Base-by-base conservation (phyloP, 2,329 filamentous ascomycete genomes). In the Xylaria sp. region DNA sequence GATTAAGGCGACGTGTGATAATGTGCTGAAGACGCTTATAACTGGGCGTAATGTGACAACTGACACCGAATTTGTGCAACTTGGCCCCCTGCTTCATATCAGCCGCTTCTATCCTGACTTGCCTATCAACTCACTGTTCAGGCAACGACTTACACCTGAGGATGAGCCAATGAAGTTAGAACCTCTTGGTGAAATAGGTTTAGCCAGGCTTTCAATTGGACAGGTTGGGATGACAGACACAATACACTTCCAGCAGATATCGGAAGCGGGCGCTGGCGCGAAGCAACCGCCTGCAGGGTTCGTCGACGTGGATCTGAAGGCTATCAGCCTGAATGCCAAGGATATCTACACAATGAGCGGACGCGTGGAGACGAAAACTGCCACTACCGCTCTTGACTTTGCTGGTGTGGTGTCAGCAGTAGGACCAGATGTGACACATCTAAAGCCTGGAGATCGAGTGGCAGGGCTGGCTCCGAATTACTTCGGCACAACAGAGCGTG, bases 161-260 rank as follows among this genome's bases (percentile, higher is more conserved):
- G 23, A 25, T 37, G 57, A 60, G 13, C 20, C 34, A 18, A 52
- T 52, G 59, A 54, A 44, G 15, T 20, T 18, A 15, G 9, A n/a
- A 7, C 23, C 10, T 15, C 34, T 54, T 2, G 50, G 34, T 2
- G 23, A 54, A 23, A 34, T 55, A 3, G 50, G 23, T 1, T 18
- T 34, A n/a, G 60, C 51, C 13, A 41, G 50, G 20, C 37, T 63
- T 3, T 54, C 60, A 3, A 63, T 63, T 10, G 60, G 50, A 12
- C 31, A 56, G 23, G 61, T 63, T 74, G 10, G 78, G 78, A n/a
- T 79, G 77, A 44, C 65, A 39, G 13, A 76, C 41, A 72, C 72
- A 2, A 66, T 76, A 10, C 52, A 72, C 51, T 76, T 73, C 56
- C 65, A 72, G 9, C 61, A 64, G 41, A 54, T 10, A 51, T 18